Evolutionary conservation across 306 rosid genomes (phyloP), one percentile per base, ranked within the genome.

Genomic region (Luffa acutangula): DNA sequence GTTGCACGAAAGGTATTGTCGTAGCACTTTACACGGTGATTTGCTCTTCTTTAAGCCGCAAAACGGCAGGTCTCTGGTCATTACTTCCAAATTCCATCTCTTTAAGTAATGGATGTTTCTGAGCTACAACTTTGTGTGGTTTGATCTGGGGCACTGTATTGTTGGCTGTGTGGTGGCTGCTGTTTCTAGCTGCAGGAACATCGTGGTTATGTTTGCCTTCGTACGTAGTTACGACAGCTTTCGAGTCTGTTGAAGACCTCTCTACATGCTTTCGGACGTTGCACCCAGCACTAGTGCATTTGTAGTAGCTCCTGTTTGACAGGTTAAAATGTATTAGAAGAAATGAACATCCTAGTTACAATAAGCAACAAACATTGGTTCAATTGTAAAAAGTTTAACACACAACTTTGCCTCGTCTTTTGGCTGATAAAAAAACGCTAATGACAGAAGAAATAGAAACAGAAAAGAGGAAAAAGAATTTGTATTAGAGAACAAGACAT

Each of bases 181-280:
- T 90, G 81, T 87, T 88, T 89, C 98, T 92, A 80, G 97, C 95
- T 79, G 94, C 96, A 15, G 98, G 98, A 21, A 92, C 92, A 80
- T 91, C 93, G 12, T 95, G 98, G 80, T 86, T 90, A 63, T 95
- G 98, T 81, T 95, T 95, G 11, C 98, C 97, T 79, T 95, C 98
- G 6, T 95, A 92, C 3, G 97, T 87, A 6, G 97, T 95, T 74
- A 95, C 84, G 63, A 95, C 98, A 51, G 98, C 97, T 82, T 95
- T 92, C 9, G 97, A 83, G 74, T 95, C 98, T 0, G 93, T 89
- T 37, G 97, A 88, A 78, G 98, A 96, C 84, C 98, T 91, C 87
- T 95, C 98, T 6, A 95, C 97, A 67, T 95, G 98, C 81, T 95
- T 95, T 4, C 98, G 97, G 78, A 95, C 98, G 20, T 90, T 92